Conservation (phyloP, 345 rosid species). For the Melaleuca alternifolia region DNA sequence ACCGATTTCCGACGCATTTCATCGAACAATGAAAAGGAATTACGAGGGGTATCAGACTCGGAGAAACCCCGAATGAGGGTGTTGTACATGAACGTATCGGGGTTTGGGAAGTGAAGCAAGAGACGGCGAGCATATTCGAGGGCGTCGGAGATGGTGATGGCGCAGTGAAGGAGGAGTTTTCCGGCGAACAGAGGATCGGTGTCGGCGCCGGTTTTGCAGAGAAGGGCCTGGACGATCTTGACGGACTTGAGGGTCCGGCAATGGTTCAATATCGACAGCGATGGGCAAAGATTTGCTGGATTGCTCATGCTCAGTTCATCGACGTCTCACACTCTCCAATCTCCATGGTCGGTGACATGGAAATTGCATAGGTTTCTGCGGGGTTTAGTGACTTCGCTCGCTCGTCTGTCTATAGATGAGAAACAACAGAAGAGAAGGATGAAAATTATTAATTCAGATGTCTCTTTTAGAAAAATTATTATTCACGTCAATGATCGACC, state of each 20-base stretch:
- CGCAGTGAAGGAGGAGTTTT: slow-evolving; percentile 46
- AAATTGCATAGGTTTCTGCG: not conserved
- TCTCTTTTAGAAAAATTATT: no score
- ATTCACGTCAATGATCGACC: no score
- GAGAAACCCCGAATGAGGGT: slow-evolving; percentile 53
- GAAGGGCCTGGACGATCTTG: slow-evolving; percentile 38
- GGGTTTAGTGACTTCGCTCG: not conserved
- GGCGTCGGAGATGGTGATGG: slow-evolving; percentile 23
- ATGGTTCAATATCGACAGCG: slow-evolving; percentile 16
- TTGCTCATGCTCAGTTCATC: slow-evolving; percentile 10
- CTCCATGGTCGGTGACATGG: not conserved
- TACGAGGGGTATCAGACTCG: slow-evolving; percentile 31
- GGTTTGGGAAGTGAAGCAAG: slow-evolving; percentile 29
- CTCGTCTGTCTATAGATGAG: no score
- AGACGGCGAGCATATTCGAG: slow-evolving; percentile 39
- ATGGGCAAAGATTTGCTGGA: slow-evolving; percentile 7
- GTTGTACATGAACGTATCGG: slow-evolving; percentile 71
- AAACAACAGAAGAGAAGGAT: no score
- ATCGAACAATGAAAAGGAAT: slow-evolving; percentile 26
- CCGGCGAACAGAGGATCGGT: slow-evolving; percentile 40
- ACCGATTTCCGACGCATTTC: slow-evolving; percentile 27
- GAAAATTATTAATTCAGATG: no score
- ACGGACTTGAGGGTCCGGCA: slow-evolving; percentile 41
- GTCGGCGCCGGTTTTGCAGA: slow-evolving; percentile 33
- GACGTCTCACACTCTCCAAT: not conserved